Percentiles rank a stretch among this genome's conserved stretches.
Evolutionary conservation across 371 early-diverging fungal species (phyloP).

Genomic region (Mortierella sp.): DNA sequence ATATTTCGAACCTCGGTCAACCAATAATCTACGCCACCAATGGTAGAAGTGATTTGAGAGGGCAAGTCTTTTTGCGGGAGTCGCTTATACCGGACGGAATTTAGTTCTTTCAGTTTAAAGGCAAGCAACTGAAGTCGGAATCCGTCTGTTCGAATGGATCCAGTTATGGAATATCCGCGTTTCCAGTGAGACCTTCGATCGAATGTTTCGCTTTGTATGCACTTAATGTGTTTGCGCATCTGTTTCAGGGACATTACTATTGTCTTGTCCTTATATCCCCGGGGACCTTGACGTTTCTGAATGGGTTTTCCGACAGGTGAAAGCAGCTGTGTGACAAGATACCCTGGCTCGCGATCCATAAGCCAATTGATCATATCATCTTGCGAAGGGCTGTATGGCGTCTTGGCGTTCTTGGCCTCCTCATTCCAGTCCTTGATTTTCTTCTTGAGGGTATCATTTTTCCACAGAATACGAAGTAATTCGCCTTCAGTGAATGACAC

Average conservation of each 20-base stretch:
- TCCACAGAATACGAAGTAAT: background rate
- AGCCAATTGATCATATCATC: too few species aligned
- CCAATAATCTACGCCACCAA: slow-evolving; percentile 15
- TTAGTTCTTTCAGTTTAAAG: slow-evolving; percentile 24
- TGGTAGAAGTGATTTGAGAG: slow-evolving; percentile 5
- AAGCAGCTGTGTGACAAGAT: background rate
- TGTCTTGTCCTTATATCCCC: background rate
- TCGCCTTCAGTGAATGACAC: slow-evolving; percentile 13
- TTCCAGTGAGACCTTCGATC: background rate
- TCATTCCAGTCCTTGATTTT: too few species aligned
- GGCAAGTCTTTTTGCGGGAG: slow-evolving; percentile 28
- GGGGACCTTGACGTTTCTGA: background rate
- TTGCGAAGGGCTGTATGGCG: too few species aligned
- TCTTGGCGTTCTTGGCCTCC: too few species aligned
- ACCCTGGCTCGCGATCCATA: too few species aligned
- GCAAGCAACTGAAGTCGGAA: slow-evolving; percentile 15
- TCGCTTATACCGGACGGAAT: slow-evolving; percentile 10
- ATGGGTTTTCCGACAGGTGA: background rate
- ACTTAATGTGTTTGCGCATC: background rate
- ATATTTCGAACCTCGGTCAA: slow-evolving; percentile 28
- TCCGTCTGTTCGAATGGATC: slow-evolving; percentile 17
- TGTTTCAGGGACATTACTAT: background rate
- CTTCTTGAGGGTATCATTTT: too few species aligned
- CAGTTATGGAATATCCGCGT: slow-evolving; percentile 12
- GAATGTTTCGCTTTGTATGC: background rate